Percentiles rank a stretch among this genome's conserved stretches.
These are phyloP conservation scores for Umbelopsis isabellina DNA, from an alignment of 192 early-diverging fungal genomes.

Conservation along the genomic window DNA sequence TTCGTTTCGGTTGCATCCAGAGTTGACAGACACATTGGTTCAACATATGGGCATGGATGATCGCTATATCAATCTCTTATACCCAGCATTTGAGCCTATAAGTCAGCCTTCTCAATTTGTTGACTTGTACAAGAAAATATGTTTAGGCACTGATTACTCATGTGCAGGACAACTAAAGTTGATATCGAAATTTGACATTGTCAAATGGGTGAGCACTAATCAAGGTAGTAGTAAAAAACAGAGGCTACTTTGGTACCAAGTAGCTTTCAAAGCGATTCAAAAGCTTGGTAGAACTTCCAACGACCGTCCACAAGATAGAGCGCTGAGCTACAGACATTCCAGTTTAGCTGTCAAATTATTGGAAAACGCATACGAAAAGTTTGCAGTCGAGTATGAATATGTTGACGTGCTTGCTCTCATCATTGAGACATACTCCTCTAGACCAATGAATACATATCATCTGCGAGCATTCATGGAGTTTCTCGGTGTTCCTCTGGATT, in stretches of 20 bases:
- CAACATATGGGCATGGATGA: not conserved
- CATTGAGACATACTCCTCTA: not conserved
- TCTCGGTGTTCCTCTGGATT: constrained; percentile 1
- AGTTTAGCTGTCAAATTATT: constrained; percentile 2
- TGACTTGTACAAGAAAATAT: not conserved
- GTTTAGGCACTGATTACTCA: not conserved
- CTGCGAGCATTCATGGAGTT: constrained; percentile 11
- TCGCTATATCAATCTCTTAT: constrained; percentile 6
- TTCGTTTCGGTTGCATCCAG: not conserved
- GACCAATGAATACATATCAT: constrained; percentile 12
- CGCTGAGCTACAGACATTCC: constrained; percentile 1
- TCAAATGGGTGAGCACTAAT: not conserved
- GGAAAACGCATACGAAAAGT: not conserved
- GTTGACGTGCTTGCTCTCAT: not conserved
- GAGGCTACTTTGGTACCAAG: not conserved
- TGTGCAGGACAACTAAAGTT: not conserved
- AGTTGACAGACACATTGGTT: not conserved
- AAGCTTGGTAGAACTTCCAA: constrained; percentile 12
- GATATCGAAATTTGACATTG: not conserved
- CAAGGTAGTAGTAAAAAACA: not conserved
- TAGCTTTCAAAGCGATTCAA: constrained; percentile 9
- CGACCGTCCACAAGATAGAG: not conserved
- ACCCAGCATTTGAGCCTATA: not conserved
- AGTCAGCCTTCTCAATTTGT: constrained; percentile 3
- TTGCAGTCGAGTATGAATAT: not conserved